A percentile compares a stretch with the other conserved stretches of the same genome.
Evolutionary conservation across 352 stramenopile species (phyloP).

Genomic region (Phytophthora europaea): DNA sequence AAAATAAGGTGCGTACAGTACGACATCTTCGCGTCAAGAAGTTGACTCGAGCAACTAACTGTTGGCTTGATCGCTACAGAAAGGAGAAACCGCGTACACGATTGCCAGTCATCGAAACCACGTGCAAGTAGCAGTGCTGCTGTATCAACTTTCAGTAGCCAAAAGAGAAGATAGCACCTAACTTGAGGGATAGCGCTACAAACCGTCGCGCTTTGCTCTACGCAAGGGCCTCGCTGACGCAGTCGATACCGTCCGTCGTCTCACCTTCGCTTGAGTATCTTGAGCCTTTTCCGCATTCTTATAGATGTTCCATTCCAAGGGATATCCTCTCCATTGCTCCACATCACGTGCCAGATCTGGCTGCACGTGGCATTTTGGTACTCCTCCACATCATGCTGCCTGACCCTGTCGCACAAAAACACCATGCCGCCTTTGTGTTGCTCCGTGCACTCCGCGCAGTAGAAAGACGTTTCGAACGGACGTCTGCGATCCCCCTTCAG

Average conservation of each 20-base stretch:
- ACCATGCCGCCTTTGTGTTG: constrained; percentile 35
- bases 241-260: background rate
- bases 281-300: constrained; percentile 38
- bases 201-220: background rate
- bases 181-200: background rate
- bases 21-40: background rate
- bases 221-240: background rate
- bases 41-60: background rate
- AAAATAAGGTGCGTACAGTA: constrained; percentile 33
- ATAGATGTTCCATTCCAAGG: constrained; percentile 30
- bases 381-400: constrained; percentile 26
- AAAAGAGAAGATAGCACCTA: background rate
- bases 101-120: constrained; percentile 48
- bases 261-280: background rate
- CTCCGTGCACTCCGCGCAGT: constrained; percentile 38
- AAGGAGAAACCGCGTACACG: constrained; percentile 39
- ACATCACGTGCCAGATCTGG: constrained; percentile 50
- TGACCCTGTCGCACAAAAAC: constrained; percentile 41
- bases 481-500: constrained; percentile 36
- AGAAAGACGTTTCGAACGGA: constrained; percentile 37
- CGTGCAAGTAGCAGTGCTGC: constrained; percentile 39
- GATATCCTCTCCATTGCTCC: constrained; percentile 36
- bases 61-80: constrained; percentile 17
- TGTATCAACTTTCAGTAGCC: constrained; percentile 22
- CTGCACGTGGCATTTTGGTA: constrained; percentile 41